Evolutionary conservation across 139 green algal species (phyloP).

Genomic region (Haematococcus lacustris): DNA sequence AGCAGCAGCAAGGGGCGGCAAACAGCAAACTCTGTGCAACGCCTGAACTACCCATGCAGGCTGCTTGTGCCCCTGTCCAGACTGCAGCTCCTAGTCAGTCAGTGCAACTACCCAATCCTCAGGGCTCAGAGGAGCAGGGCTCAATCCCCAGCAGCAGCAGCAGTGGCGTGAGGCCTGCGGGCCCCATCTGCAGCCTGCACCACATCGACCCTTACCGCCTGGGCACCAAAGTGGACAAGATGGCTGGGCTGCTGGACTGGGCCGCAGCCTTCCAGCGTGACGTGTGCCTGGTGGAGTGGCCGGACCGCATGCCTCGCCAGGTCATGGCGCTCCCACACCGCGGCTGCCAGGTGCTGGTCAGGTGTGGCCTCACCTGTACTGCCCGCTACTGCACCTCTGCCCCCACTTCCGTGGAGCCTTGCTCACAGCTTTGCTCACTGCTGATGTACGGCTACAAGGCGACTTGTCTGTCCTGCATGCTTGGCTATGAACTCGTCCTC

Average conservation of each 20-base stretch:
- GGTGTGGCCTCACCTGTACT: no score
- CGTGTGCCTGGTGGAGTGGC: conserved; percentile 48
- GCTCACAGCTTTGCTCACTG: no score
- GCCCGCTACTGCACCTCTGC: no score
- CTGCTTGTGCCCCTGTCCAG: no score
- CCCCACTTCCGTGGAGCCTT: no score
- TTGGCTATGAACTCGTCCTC: no score
- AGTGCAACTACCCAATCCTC: background rate
- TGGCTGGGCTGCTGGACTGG: conserved; percentile 46
- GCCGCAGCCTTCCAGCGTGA: conserved; percentile 25
- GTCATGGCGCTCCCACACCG: conserved; percentile 3
- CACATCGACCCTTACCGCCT: conserved; percentile 53
- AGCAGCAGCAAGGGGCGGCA: conserved; percentile 10
- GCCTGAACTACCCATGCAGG: no score
- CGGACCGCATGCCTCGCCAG: conserved; percentile 35
- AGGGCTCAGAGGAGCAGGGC: no score
- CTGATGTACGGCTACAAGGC: no score
- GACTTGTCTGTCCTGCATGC: no score
- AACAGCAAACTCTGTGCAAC: background rate
- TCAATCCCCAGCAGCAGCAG: background rate
- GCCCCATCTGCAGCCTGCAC: conserved; percentile 15
- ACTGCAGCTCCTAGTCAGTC: no score
- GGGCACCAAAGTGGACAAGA: conserved; percentile 28
- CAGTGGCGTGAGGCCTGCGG: background rate
- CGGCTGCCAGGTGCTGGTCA: conserved; percentile 7